Base-by-base conservation (phyloP, 768 basidiomycete species). In the Clitopilus passeckerianus region DNA sequence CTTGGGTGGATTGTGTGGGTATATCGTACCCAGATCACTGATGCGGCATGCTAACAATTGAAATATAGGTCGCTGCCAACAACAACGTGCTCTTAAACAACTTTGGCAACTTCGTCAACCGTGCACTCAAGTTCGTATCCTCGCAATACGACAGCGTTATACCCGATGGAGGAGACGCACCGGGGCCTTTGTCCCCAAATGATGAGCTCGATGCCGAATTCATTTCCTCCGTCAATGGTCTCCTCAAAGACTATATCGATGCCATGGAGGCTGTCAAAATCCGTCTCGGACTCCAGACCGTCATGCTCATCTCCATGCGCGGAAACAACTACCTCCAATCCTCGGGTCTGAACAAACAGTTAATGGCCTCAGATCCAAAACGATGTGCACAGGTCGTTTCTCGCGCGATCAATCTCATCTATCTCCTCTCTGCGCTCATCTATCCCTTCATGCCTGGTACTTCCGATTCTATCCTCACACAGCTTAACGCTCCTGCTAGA, bases 391-490 rank as follows among this genome's bases (percentile, higher is more conserved):
- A 91, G 66, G 95, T 98, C 64, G 78, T 98, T 60, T 86, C 90
- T 53, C 87, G 94, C 57, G 91, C 95, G 24, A 73, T 94, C 72
- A 98, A 98, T 76, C 77, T 99, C 64, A 96, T 98, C 71, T 98
- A 97, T 71, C 75, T 87, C 35, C 80, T 99, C 59, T 90, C 93
- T 12, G 88, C 86, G 27, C 78, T 97, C 65, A 74, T 93, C 63
- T 89, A 95, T 69, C 96, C 97, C 0, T 99, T 93, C 86, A 98
- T 99, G 95, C 97, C 97, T 41, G 81, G 87, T 12, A 96, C 92
- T 0, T 86, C 90, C 34, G 85, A 84, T 23, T 79, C 86, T 2
- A 95, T 99, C 64, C 80, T 96, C 57, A 67, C 71, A 18, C 97
- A 99, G 68, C 82, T 98, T 63, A 93, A 97, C 68, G 95, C 94